A percentile compares a stretch with the other conserved stretches of the same genome.
Evolutionary conservation across 306 rosid genomes (phyloP).

Genomic region (Castanea sativa): DNA sequence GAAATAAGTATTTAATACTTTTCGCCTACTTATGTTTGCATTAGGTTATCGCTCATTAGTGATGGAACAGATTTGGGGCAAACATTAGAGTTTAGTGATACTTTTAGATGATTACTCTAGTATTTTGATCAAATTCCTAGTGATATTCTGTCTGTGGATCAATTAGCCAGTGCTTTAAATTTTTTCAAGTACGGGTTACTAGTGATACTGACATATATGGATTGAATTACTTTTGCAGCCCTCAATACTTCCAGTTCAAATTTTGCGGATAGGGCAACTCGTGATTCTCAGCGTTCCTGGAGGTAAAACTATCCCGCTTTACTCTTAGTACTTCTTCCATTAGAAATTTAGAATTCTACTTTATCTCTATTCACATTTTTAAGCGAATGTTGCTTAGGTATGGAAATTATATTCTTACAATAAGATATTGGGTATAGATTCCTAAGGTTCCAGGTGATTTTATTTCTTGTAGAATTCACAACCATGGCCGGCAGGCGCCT

Average conservation of each 20-base stretch:
- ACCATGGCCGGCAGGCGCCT: constrained; percentile 96
- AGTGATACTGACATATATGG: neutral
- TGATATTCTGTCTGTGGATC: neutral
- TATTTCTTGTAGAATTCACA: constrained; percentile 58
- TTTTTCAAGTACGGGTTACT: neutral
- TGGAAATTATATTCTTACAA: neutral
- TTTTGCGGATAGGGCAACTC: constrained; percentile 75
- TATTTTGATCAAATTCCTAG: neutral
- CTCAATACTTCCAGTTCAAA: constrained; percentile 89
- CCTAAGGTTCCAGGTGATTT: neutral
- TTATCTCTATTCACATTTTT: neutral
- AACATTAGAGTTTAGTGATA: neutral
- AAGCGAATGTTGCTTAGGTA: neutral
- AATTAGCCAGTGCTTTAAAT: neutral
- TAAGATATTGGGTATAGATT: neutral
- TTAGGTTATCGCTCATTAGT: neutral
- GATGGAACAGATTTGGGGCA: neutral
- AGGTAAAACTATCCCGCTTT: constrained; percentile 38
- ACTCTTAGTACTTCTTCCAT: neutral
- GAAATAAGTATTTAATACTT: neutral
- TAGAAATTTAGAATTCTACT: neutral
- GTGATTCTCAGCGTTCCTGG: constrained; percentile 78
- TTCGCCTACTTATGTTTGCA: neutral
- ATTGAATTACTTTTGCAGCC: constrained; percentile 53
- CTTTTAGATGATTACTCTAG: neutral